Evolutionary conservation across 768 basidiomycete genomes (phyloP).

Genomic region (Leccinum olivaceopallidum): DNA sequence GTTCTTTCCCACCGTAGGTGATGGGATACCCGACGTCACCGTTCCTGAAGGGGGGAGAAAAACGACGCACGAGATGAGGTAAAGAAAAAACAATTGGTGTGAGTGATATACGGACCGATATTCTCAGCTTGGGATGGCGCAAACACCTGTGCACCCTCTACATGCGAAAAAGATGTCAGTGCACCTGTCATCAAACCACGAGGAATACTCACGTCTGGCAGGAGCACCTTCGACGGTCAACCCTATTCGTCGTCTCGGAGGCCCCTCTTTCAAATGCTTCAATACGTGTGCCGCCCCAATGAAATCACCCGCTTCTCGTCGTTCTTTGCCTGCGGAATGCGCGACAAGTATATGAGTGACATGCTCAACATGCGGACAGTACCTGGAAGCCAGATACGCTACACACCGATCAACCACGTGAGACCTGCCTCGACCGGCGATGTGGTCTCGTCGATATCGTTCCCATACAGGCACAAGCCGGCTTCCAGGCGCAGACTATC

Average conservation of each 20-base stretch:
- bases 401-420: constrained; percentile 88
- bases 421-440: constrained; percentile 90
- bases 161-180: constrained; percentile 3
- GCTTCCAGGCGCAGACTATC: constrained; percentile 96
- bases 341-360: background rate
- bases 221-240: constrained; percentile 82
- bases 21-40: constrained; percentile 95
- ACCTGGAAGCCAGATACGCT: constrained; percentile 24
- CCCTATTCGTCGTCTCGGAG: constrained; percentile 77
- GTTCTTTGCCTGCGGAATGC: constrained; percentile 66
- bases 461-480: constrained; percentile 95
- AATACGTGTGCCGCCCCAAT: constrained; percentile 77
- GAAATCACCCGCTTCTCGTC: constrained; percentile 69
- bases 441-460: constrained; percentile 86
- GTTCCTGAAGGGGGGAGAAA: constrained; percentile 39
- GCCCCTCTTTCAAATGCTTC: constrained; percentile 78
- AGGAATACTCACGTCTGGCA: constrained; percentile 62
- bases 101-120: constrained; percentile 50
- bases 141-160: constrained; percentile 81
- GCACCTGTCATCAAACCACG: background rate
- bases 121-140: constrained; percentile 51
- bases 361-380: background rate
- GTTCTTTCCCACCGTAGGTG: constrained; percentile 85
- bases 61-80: constrained; percentile 21
- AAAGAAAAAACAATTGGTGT: constrained; percentile 6